Evolutionary conservation across 441 rosid species (phyloP), one percentile per base, ranked within the genome.

Genomic region (Bocquillonia castaneifolia): DNA sequence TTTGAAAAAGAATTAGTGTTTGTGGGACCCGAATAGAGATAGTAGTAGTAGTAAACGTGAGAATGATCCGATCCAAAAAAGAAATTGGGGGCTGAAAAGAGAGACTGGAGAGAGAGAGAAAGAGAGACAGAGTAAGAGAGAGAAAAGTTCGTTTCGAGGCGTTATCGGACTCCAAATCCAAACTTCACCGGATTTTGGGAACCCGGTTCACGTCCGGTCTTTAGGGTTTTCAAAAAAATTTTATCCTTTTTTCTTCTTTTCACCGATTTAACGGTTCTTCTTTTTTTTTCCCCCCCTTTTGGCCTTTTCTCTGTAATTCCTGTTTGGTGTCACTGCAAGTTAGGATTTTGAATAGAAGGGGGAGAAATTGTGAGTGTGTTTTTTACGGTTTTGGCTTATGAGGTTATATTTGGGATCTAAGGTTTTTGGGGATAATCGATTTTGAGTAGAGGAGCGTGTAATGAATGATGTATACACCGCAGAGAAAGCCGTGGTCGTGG

Each of bases 111-210:
- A 71, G 59, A 57, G 80, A 68, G 59, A 69, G 15, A 69, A 36
- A 71, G 52, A 77, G 54, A 74, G 72, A 66, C 48, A 68, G 48
- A 56, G 70, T 72, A 51, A 28, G 40, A 62, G 48, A 55, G 66
- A n/a, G n/a, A n/a, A 74, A 57, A 25, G 67, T 71, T 78, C 77
- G 85, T 79, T 81, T 84, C 51, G 80, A 84, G 88, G 82, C 88
- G 91, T 89, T 86, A 79, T 72, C 91, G 98, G 98, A 88, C 83
- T 84, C 77, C 72, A 92, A 92, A 79, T 48, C 71, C 62, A 70
- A 77, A 78, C 66, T 81, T 70, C 76, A 87, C 85, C 93, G 90
- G 93, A 86, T 76, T 86, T 92, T 69, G 83, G 80, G 74, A 81
- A 73, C 66, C 82, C 69, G 52, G 74, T 83, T 91, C 62, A 74